Evolutionary conservation across 2,329 filamentous ascomycete species (phyloP), one percentile per base, ranked within the genome.

Genomic region (Neofusicoccum ribis): DNA sequence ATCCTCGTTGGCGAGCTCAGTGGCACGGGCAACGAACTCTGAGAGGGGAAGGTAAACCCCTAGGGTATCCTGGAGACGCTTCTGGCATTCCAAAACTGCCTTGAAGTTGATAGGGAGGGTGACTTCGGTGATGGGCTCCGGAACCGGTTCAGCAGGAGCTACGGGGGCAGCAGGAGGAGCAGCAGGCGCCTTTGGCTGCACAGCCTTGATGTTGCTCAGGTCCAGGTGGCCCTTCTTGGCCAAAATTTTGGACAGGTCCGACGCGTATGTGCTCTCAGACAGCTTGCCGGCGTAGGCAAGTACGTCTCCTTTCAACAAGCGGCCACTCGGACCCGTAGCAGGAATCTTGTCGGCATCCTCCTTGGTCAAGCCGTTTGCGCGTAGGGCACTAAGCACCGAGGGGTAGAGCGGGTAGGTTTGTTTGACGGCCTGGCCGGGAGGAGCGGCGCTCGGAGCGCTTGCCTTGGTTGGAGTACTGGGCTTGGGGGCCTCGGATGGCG

Each of bases 271-370:
- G 68, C 88, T 82, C 67, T 89, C 83, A 3, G 63, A 65, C 73
- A 97, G 92, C 70, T 85, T 83, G 68, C 95, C 95, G 15, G 98
- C 79, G 78, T 94, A 95, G 54, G 93, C 93, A 63, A 99, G 87
- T 6, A 99, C 90, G 75, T 99, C 95, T 64, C 95, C 95, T 84
- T 99, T 99, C 68, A 99, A 85, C 63, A 99, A 83, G 67, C 95
- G 89, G 65, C 93, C 93, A 72, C 89, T 89, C 36, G 95, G 95
- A 27, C 95, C 95, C 20, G 91, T 94, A 5, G 93, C 90, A 62
- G 88, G 90, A 77, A 98, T 97, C 77, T 91, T 90, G 78, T 88
- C 84, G 61, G 93, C 84, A 66, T 93, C 91, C 52, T 89, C 88
- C 70, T 89, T 86, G 72, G 90, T 85, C 63, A 99, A 81, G 68